A percentile compares a stretch with the other conserved stretches of the same genome.
Conservation (phyloP, 2,329 filamentous ascomycete genomes). For the Penicillium sp. region DNA sequence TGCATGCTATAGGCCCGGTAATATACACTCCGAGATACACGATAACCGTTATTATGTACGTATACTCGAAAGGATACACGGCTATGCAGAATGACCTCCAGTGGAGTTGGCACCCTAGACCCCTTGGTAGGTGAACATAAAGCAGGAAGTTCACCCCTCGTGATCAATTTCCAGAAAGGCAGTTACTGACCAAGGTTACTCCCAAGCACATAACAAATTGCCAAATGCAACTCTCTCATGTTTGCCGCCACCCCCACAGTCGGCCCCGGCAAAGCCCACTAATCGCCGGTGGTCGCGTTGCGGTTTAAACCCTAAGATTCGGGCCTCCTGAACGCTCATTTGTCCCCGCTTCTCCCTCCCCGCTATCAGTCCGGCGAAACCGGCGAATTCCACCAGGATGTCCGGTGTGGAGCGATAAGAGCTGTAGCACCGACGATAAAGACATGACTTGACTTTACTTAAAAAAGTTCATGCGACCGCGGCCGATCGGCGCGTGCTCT, state of each 20-base stretch:
- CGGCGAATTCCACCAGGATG: conserved; percentile 6
- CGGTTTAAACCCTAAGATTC: not conserved
- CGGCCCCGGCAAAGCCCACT: not conserved
- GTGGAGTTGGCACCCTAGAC: not conserved
- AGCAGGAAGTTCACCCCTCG: not conserved
- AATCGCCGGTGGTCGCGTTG: conserved; percentile 1
- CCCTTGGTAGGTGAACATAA: not conserved
- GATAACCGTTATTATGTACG: no score
- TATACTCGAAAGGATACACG: no score
- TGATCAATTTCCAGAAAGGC: not conserved
- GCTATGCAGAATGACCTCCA: not conserved
- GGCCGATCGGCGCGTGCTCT: not conserved
- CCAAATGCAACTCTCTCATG: not conserved
- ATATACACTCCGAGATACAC: no score
- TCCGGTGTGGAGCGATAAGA: conserved; percentile 12
- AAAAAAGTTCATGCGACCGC: conserved; percentile 4
- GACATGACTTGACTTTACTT: conserved; percentile 1
- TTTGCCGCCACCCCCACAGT: not conserved
- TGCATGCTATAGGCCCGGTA: no score
- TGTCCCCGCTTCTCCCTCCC: conserved; percentile 8
- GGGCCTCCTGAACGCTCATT: conserved; percentile 1
- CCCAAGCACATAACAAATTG: no score
- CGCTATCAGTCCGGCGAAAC: conserved; percentile 8
- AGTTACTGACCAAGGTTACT: not conserved
- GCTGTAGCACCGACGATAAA: conserved; percentile 5